These are phyloP conservation scores for Yamadazyma laniorum DNA, from an alignment of 805 yeast genomes.

Conservation along the genomic window DNA sequence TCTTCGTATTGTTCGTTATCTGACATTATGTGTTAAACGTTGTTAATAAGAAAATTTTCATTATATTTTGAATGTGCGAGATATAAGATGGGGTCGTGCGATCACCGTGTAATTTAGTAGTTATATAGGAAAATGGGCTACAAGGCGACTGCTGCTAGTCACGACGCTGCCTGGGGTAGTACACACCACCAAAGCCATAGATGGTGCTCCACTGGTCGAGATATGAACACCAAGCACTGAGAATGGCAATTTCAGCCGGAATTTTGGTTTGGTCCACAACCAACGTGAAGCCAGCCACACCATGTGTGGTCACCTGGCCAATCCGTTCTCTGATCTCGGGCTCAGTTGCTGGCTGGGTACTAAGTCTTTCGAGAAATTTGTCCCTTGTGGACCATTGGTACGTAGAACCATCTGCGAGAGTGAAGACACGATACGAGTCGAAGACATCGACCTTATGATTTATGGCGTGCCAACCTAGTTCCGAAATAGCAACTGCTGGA, in stretches of 20 bases:
- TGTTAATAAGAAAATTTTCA: constrained; percentile 4
- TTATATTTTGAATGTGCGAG: constrained; percentile 1
- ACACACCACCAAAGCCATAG: constrained; percentile 63
- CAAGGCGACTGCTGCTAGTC: too few species aligned
- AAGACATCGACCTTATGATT: constrained; percentile 60
- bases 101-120: too few species aligned
- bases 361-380: constrained; percentile 54
- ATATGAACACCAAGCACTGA: constrained; percentile 58
- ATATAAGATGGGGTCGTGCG: constrained; percentile 2
- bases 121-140: too few species aligned
- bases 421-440: constrained; percentile 60
- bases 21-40: constrained; percentile 8
- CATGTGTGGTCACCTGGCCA: constrained; percentile 57
- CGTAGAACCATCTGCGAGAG: constrained; percentile 55
- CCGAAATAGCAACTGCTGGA: constrained; percentile 48
- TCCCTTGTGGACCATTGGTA: constrained; percentile 68
- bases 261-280: constrained; percentile 54
- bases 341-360: constrained; percentile 61
- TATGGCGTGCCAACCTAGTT: constrained; percentile 63
- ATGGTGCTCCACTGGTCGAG: constrained; percentile 69
- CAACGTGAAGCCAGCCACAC: constrained; percentile 53
- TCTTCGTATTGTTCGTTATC: constrained; percentile 4
- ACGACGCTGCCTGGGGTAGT: constrained; percentile 41
- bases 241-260: constrained; percentile 55
- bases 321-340: constrained; percentile 63